These are phyloP conservation scores for Fusarium poae DNA, from an alignment of 2,329 filamentous ascomycete species.

Conservation along the genomic window DNA sequence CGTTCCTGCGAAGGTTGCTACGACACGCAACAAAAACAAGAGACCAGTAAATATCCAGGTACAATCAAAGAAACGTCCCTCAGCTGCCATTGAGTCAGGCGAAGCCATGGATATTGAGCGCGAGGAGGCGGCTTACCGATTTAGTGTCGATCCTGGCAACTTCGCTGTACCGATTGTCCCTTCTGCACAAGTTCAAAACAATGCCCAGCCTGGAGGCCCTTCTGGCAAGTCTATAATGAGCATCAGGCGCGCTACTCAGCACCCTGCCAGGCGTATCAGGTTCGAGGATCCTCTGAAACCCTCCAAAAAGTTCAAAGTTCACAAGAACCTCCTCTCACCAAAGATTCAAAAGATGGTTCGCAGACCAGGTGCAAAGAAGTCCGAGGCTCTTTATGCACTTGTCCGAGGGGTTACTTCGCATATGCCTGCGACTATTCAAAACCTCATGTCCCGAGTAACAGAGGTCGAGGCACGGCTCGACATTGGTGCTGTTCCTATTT, in stretches of 20 bases:
- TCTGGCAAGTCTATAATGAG: not conserved
- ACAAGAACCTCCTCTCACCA: constrained; percentile 9
- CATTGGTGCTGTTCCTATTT: constrained; percentile 11
- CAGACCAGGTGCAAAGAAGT: not conserved
- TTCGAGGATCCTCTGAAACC: not conserved
- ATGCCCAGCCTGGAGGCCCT: not conserved
- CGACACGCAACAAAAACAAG: not conserved
- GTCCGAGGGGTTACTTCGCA: constrained; percentile 12
- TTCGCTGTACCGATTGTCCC: not conserved
- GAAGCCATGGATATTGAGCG: constrained; percentile 5
- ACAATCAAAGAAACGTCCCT: not conserved
- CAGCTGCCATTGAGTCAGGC: not conserved
- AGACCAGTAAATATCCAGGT: not conserved
- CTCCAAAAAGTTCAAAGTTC: constrained; percentile 11
- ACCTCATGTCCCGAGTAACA: constrained; percentile 29
- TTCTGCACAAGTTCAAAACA: not conserved
- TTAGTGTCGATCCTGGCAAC: not conserved
- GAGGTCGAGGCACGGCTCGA: constrained; percentile 29
- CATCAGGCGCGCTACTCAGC: constrained; percentile 25
- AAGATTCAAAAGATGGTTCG: not conserved
- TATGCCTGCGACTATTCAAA: constrained; percentile 43
- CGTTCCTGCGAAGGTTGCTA: not conserved
- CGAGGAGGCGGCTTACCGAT: not conserved
- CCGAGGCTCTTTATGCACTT: not conserved
- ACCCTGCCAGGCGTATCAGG: not conserved